Evolutionary conservation across 306 rosid species (phyloP).

Genomic region (Ormosia emarginata): DNA sequence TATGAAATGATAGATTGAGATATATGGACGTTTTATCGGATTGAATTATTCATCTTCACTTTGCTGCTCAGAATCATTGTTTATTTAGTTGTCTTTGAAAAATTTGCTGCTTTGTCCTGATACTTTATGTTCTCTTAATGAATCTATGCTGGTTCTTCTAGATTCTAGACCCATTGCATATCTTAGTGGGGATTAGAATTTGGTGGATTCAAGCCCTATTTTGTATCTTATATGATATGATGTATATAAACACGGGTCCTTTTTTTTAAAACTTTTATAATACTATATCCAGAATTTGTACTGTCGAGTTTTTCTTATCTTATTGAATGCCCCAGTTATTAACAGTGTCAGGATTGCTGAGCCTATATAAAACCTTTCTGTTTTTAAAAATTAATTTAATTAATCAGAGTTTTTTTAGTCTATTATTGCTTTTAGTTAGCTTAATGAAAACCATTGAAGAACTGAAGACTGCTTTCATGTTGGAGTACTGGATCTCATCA

Average conservation of each 20-base stretch:
- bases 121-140: background rate
- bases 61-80: background rate
- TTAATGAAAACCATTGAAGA: background rate
- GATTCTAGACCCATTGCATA: background rate
- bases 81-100: background rate
- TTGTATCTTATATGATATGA: background rate
- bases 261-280: background rate
- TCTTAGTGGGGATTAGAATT: background rate
- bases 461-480: background rate
- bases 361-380: background rate
- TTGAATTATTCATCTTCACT: background rate
- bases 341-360: background rate
- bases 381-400: background rate
- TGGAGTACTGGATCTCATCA: background rate
- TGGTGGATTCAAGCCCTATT: background rate
- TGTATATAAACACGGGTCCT: background rate
- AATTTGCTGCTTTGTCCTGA: background rate
- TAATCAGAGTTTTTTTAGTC: background rate
- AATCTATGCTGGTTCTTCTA: background rate
- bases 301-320: background rate
- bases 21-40: conserved; percentile 12
- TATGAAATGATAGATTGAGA: background rate
- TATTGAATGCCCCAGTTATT: background rate
- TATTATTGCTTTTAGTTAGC: background rate
- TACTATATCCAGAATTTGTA: background rate